Evolutionary conservation across 495 filamentous ascomycete genomes (phyloP).

Genomic region (Hypoxylon rickii): DNA sequence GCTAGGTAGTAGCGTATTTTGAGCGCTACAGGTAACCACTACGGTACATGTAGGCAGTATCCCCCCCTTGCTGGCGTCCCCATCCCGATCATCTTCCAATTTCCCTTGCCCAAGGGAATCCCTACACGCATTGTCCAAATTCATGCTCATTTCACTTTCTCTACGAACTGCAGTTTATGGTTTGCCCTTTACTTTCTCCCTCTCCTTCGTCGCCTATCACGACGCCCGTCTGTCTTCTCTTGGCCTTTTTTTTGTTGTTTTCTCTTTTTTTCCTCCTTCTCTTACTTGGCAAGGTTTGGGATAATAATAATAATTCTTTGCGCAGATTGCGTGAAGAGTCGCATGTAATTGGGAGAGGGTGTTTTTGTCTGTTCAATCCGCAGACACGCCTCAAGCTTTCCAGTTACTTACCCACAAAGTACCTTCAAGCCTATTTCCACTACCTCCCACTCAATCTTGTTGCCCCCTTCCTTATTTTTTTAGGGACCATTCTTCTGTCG

Average conservation of each 20-base stretch:
- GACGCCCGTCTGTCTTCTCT: slow-evolving; percentile 10
- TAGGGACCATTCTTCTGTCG: background rate
- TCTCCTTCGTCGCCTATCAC: slow-evolving; percentile 24
- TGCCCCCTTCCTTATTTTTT: background rate
- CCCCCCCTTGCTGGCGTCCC: slow-evolving; percentile 31
- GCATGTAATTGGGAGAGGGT: slow-evolving; percentile 23
- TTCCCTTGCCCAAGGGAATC: slow-evolving; percentile 33
- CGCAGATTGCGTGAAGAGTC: background rate
- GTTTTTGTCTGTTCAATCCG: background rate
- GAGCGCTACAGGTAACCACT: slow-evolving; percentile 7
- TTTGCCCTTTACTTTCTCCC: slow-evolving; percentile 17
- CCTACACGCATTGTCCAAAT: slow-evolving; percentile 28
- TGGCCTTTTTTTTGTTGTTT: slow-evolving; percentile 5
- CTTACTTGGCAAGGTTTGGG: slow-evolving; percentile 18
- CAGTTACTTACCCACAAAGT: background rate
- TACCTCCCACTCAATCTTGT: background rate
- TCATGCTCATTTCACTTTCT: slow-evolving; percentile 27
- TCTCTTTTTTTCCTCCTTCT: slow-evolving; percentile 1
- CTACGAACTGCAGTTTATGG: background rate
- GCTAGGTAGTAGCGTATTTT: background rate
- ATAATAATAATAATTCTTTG: slow-evolving; percentile 10
- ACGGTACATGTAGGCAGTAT: slow-evolving; percentile 3
- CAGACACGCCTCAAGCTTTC: slow-evolving; percentile 22
- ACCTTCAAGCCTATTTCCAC: background rate
- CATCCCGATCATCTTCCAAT: slow-evolving; percentile 36